These are phyloP conservation scores for Diutina ranongensis DNA, from an alignment of 1,139 yeast genomes.

Conservation along the genomic window DNA sequence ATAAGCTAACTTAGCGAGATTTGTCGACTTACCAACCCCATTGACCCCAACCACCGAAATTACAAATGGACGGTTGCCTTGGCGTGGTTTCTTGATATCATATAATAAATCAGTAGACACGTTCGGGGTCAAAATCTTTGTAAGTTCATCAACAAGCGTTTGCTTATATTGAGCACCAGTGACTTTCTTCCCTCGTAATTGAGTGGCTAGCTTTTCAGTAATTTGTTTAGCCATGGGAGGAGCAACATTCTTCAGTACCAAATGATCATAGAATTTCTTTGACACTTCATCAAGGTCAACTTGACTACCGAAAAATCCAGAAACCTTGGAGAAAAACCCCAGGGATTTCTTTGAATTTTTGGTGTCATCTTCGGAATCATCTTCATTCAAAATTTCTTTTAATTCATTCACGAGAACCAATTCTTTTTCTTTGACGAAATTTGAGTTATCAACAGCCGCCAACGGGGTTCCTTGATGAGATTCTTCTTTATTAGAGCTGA, in stretches of 20 bases:
- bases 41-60: slow-evolving; percentile 96
- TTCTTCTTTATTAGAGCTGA: slow-evolving; percentile 8
- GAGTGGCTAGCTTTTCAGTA: slow-evolving; percentile 23
- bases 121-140: slow-evolving; percentile 82
- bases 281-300: slow-evolving; percentile 28
- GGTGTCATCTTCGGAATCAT: slow-evolving; percentile 19
- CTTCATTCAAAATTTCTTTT: slow-evolving; percentile 28
- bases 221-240: slow-evolving; percentile 29
- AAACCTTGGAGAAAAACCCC: slow-evolving; percentile 25
- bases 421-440: slow-evolving; percentile 28
- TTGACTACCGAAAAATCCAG: slow-evolving; percentile 29
- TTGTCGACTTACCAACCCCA: slow-evolving; percentile 89
- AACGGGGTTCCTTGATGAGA: slow-evolving; percentile 18
- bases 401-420: slow-evolving; percentile 33
- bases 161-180: slow-evolving; percentile 29
- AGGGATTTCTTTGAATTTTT: slow-evolving; percentile 8
- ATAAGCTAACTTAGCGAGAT: slow-evolving; percentile 84
- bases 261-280: slow-evolving; percentile 31
- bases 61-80: slow-evolving; percentile 61
- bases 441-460: slow-evolving; percentile 17
- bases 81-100: slow-evolving; percentile 49
- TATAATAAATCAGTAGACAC: slow-evolving; percentile 81
- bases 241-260: slow-evolving; percentile 32
- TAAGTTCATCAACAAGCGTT: slow-evolving; percentile 64
- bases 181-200: slow-evolving; percentile 17